Conservation (phyloP, 1,139 yeast species). For the Hansenula sp. region DNA sequence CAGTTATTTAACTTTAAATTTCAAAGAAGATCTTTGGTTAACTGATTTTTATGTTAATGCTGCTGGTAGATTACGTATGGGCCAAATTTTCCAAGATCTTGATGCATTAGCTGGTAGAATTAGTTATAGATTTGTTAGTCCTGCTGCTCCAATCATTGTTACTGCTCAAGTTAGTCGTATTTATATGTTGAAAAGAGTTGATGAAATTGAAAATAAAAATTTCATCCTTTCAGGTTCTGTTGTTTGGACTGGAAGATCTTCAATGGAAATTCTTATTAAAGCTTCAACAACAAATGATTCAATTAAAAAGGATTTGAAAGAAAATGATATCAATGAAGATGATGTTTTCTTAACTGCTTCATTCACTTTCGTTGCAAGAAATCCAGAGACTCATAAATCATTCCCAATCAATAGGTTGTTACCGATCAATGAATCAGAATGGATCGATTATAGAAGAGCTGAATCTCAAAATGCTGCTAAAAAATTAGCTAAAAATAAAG, state of each 20-base stretch:
- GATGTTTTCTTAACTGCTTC: conserved; percentile 77
- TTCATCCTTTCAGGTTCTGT: conserved; percentile 84
- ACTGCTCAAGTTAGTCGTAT: conserved; percentile 94
- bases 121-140: conserved; percentile 82
- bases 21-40: conserved; percentile 77
- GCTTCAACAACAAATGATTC: conserved; percentile 71
- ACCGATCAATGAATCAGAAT: conserved; percentile 70
- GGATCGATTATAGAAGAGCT: conserved; percentile 83
- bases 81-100: conserved; percentile 87
- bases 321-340: conserved; percentile 38
- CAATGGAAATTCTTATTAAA: conserved; percentile 91
- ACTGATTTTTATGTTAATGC: conserved; percentile 88
- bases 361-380: conserved; percentile 93
- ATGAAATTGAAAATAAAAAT: conserved; percentile 70
- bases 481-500: conserved; percentile 67
- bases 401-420: conserved; percentile 79
- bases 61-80: conserved; percentile 83
- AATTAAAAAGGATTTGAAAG: conserved; percentile 37
- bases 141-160: conserved; percentile 89
- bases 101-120: conserved; percentile 89
- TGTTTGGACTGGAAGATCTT: conserved; percentile 90
- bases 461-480: conserved; percentile 86
- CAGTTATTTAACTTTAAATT: conserved; percentile 69
- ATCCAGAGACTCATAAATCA: conserved; percentile 83
- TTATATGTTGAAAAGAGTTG: conserved; percentile 81